These are phyloP conservation scores for Neonectria neomacrospora DNA, from an alignment of 2,329 filamentous ascomycete species.

Conservation along the genomic window DNA sequence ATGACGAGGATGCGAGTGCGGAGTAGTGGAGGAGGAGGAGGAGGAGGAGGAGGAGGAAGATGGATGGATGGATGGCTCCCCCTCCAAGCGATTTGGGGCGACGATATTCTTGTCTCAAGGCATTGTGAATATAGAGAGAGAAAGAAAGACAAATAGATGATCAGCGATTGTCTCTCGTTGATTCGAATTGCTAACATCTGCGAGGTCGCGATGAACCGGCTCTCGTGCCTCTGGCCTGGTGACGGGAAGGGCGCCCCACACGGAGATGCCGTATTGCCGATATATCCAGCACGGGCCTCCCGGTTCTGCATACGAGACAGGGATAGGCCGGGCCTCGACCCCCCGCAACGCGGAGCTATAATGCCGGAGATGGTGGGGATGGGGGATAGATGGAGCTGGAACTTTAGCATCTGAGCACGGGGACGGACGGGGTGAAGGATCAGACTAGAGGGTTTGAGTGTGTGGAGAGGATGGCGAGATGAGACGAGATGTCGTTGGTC, in stretches of 20 bases:
- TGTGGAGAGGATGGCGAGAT: background rate
- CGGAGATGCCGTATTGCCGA: conserved; percentile 41
- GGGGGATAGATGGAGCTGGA: background rate
- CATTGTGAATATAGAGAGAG: background rate
- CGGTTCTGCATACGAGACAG: conserved; percentile 14
- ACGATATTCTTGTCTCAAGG: background rate
- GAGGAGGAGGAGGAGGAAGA: background rate
- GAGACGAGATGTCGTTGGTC: background rate
- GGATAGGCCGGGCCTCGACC: conserved; percentile 22
- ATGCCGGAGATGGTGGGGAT: conserved; percentile 34
- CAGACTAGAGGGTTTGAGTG: conserved; percentile 4
- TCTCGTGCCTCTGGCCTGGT: conserved; percentile 1
- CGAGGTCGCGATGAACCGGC: background rate
- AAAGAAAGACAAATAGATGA: background rate
- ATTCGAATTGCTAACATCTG: background rate
- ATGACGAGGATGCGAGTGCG: background rate
- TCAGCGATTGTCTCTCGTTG: background rate
- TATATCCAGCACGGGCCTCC: conserved; percentile 9
- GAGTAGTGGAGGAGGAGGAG: background rate
- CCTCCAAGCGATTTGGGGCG: background rate
- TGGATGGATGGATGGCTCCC: background rate
- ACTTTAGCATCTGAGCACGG: background rate
- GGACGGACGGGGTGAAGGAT: background rate
- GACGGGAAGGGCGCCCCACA: background rate
- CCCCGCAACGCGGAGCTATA: conserved; percentile 26